phyloP scores from a whole-genome alignment of 2,329 filamentous ascomycete genomes.

The Sporothrix pseudoabietina region DNA sequence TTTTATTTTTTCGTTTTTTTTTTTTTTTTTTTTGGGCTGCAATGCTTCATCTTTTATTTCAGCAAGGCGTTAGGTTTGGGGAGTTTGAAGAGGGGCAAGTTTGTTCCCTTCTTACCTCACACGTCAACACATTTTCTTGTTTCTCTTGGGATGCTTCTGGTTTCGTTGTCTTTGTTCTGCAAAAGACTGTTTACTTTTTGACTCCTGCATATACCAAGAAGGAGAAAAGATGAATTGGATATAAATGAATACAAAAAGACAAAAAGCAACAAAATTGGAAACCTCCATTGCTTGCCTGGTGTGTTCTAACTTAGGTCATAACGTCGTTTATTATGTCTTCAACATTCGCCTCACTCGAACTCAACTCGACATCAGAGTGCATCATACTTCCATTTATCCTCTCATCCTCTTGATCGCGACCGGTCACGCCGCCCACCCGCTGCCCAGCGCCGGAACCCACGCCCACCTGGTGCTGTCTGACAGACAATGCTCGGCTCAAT shows the following conservation, averaged over 20 bases:
- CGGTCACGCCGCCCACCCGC: slow-evolving; percentile 18
- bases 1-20: not conserved
- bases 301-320: not conserved
- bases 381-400: not conserved
- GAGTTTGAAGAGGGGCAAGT: not conserved
- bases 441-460: not conserved
- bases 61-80: slow-evolving; percentile 21
- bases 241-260: slow-evolving; percentile 13
- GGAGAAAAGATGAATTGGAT: slow-evolving; percentile 18
- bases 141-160: not conserved
- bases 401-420: slow-evolving; percentile 13
- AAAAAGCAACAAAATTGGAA: not conserved
- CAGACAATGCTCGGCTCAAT: slow-evolving; percentile 29
- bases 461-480: not conserved
- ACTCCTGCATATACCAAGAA: not conserved
- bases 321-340: not conserved
- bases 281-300: not conserved
- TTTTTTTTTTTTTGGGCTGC: not conserved
- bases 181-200: not conserved
- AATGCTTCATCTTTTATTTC: not conserved
- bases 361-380: not conserved
- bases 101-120: not conserved
- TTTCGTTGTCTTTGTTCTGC: not conserved
- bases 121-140: not conserved
- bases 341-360: not conserved